These are phyloP conservation scores for Ogataea hybrid DNA, from an alignment of 1,139 yeast genomes.

Conservation along the genomic window DNA sequence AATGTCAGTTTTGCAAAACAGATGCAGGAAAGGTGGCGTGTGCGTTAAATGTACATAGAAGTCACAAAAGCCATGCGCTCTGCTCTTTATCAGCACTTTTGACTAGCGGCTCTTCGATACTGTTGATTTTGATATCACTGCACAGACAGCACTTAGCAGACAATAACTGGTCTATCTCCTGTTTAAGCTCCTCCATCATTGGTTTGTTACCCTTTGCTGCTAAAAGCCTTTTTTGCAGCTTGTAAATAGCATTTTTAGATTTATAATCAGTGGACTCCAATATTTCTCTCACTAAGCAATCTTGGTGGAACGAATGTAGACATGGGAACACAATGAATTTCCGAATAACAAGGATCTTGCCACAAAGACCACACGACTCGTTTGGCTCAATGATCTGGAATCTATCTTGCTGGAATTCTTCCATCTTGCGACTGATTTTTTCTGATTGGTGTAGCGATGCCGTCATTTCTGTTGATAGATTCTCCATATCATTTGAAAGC, in stretches of 20 bases:
- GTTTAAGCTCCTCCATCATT: conserved; percentile 29
- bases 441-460: conserved; percentile 66
- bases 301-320: conserved; percentile 86
- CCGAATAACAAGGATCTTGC: conserved; percentile 63
- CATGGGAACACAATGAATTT: conserved; percentile 87
- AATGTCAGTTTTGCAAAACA: conserved; percentile 34
- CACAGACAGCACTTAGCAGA: conserved; percentile 76
- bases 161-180: conserved; percentile 58
- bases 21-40: conserved; percentile 7
- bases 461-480: conserved; percentile 72
- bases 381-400: conserved; percentile 75
- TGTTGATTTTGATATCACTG: conserved; percentile 69
- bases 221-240: conserved; percentile 45
- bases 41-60: conserved; percentile 5
- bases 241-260: conserved; percentile 59
- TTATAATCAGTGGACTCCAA: conserved; percentile 66
- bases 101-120: conserved; percentile 52
- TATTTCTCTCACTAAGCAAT: conserved; percentile 67
- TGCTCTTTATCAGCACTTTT: conserved; percentile 26
- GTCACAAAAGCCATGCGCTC: conserved; percentile 25
- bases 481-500: conserved; percentile 63
- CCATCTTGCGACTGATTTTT: conserved; percentile 59
- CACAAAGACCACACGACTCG: conserved; percentile 75
- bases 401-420: conserved; percentile 44
- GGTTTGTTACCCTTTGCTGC: conserved; percentile 27